Percentiles rank a stretch among this genome's conserved stretches.
Conservation (phyloP, 129 eudicot species). For the Pulicaria dysenterica region DNA sequence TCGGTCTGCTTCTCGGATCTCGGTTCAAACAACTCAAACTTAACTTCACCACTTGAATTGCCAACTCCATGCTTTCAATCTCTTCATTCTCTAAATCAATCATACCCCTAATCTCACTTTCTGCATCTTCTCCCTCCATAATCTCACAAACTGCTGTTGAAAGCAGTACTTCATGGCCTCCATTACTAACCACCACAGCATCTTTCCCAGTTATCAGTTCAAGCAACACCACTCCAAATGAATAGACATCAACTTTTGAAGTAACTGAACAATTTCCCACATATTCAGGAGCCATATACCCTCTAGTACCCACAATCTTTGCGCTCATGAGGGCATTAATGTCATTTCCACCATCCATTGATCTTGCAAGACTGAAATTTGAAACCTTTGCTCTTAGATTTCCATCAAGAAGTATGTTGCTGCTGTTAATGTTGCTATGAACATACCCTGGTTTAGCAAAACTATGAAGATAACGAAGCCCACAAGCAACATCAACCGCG, state of each 20-base stretch:
- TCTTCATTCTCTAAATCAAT: conserved; percentile 36
- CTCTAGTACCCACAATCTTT: conserved; percentile 44
- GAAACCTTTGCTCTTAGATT: conserved; percentile 69
- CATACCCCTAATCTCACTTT: conserved; percentile 34
- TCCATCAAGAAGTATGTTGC: conserved; percentile 56
- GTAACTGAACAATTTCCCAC: conserved; percentile 30
- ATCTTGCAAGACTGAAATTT: conserved; percentile 57
- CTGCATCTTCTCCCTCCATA: conserved; percentile 42
- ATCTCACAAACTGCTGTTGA: conserved; percentile 22
- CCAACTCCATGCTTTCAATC: conserved; percentile 38
- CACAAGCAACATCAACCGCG: conserved; percentile 64
- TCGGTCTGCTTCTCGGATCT: conserved; percentile 51
- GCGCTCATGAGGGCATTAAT: neutral
- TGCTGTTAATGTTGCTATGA: conserved; percentile 63
- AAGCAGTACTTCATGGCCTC: conserved; percentile 43
- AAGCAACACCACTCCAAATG: conserved; percentile 57
- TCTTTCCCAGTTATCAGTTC: conserved; percentile 50
- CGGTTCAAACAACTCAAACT: conserved; percentile 45
- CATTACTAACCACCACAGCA: conserved; percentile 41
- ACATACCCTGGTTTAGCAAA: conserved; percentile 58
- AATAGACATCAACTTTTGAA: conserved; percentile 52
- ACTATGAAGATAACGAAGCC: conserved; percentile 66
- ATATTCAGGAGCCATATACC: conserved; percentile 65
- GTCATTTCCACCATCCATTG: conserved; percentile 20
- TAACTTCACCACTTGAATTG: conserved; percentile 42